A percentile compares a stretch with the other conserved stretches of the same genome.
Evolutionary conservation across 1,284 basidiomycete genomes (phyloP).

Genomic region (Leccinum colubrinum): DNA sequence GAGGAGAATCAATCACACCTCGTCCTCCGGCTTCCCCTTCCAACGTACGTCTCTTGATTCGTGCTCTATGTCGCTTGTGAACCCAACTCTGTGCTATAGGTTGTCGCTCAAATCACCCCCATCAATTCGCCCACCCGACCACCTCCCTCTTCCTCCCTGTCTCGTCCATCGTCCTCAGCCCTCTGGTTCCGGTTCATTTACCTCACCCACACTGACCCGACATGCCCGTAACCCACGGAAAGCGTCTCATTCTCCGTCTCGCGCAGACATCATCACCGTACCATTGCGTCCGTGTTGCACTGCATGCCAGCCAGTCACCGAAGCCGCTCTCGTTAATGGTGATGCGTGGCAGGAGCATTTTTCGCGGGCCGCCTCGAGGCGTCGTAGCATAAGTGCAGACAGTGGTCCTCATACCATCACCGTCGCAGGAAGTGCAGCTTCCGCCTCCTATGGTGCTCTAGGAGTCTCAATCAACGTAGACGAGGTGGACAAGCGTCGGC

Average conservation of each 20-base stretch:
- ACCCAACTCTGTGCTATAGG: conserved; percentile 19
- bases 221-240: conserved; percentile 10
- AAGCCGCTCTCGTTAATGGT: conserved; percentile 45
- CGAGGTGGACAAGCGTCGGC: conserved; percentile 56
- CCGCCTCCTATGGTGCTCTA: conserved; percentile 21
- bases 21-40: conserved; percentile 57
- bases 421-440: conserved; percentile 27
- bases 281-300: conserved; percentile 60
- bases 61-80: background rate
- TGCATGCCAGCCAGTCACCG: conserved; percentile 49
- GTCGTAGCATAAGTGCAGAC: conserved; percentile 50
- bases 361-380: conserved; percentile 54
- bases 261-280: conserved; percentile 39
- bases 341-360: conserved; percentile 59
- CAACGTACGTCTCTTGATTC: conserved; percentile 42
- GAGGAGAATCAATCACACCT: conserved; percentile 42
- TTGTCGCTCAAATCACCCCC: conserved; percentile 35
- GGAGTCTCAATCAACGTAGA: conserved; percentile 50
- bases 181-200: conserved; percentile 7
- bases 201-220: conserved; percentile 2
- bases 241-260: conserved; percentile 17
- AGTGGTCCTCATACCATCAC: conserved; percentile 25
- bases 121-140: conserved; percentile 33
- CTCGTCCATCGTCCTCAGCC: conserved; percentile 41
- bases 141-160: conserved; percentile 40